Conservation (phyloP, 805 yeast genomes). For the Spathaspora hagerdaliae region DNA sequence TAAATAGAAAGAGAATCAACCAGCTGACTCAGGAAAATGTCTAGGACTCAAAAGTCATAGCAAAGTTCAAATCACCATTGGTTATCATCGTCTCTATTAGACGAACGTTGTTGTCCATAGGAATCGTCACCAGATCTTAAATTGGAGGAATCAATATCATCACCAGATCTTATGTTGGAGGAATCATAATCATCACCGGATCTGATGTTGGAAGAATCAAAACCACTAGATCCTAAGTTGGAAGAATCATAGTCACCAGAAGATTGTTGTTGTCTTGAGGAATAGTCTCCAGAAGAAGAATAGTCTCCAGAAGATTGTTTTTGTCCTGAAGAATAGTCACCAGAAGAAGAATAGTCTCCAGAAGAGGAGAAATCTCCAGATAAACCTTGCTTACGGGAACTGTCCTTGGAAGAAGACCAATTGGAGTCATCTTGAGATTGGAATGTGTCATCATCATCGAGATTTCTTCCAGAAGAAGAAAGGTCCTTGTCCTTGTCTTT, state of each 20-base stretch:
- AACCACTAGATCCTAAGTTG: neutral
- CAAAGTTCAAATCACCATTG: no score
- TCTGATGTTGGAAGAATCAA: conserved; percentile 3
- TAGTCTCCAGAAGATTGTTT: conserved; percentile 7
- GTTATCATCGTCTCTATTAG: no score
- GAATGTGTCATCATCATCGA: conserved; percentile 14
- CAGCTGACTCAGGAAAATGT: no score
- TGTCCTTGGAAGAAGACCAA: conserved; percentile 20
- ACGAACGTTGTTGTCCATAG: no score
- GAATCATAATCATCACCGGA: neutral
- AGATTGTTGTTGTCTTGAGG: neutral
- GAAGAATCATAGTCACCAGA: conserved; percentile 12
- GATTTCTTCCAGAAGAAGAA: neutral
- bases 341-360: neutral
- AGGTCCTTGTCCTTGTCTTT: conserved; percentile 14
- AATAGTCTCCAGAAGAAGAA: conserved; percentile 4
- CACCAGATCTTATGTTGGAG: neutral
- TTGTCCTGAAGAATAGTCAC: conserved; percentile 11
- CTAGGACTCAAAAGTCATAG: no score
- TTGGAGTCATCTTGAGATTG: conserved; percentile 18
- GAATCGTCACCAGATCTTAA: no score
- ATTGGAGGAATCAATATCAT: neutral
- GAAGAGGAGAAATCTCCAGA: conserved; percentile 4
- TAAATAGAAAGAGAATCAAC: no score
- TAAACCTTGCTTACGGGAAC: conserved; percentile 19